Percentiles rank a stretch among this genome's conserved stretches.
Conservation (phyloP, 2,329 filamentous ascomycete species). For the Aspergillus brasiliensis region DNA sequence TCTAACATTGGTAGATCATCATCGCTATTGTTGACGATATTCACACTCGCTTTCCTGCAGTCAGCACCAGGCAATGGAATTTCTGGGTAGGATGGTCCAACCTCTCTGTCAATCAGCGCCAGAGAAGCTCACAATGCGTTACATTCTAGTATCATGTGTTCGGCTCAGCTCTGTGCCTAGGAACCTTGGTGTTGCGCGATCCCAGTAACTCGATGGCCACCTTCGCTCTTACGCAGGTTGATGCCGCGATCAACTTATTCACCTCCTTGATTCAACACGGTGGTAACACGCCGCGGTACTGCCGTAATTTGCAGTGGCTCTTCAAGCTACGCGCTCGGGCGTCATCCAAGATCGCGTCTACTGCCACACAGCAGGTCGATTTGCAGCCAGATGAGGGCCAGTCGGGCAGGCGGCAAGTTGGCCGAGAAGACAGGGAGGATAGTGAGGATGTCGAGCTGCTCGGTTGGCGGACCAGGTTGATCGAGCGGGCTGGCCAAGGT, state of each 20-base stretch:
- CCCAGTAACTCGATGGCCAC: not conserved
- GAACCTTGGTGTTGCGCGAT: conserved; percentile 1
- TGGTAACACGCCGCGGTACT: conserved; percentile 1
- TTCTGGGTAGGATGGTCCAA: not conserved
- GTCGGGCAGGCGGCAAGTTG: not conserved
- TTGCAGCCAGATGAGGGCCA: not conserved
- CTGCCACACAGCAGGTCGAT: no score
- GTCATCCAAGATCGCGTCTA: not conserved
- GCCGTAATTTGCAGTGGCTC: conserved; percentile 1
- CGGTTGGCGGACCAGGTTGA: conserved; percentile 1
- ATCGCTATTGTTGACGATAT: conserved; percentile 5
- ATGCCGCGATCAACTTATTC: conserved; percentile 5
- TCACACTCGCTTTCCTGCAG: not conserved
- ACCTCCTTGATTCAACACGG: conserved; percentile 1
- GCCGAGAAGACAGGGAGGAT: not conserved
- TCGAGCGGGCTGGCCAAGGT: not conserved
- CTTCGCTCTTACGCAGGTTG: not conserved
- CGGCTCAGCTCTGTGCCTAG: not conserved
- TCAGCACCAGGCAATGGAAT: conserved; percentile 7
- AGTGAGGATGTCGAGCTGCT: conserved; percentile 4
- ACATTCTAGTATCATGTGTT: not conserved
- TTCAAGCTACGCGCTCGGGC: not conserved
- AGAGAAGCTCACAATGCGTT: not conserved
- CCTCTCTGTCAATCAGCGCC: not conserved
- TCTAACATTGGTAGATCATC: not conserved